These are phyloP conservation scores for Tylopilus rubrobrunneus DNA, from an alignment of 768 basidiomycete species.

Conservation along the genomic window DNA sequence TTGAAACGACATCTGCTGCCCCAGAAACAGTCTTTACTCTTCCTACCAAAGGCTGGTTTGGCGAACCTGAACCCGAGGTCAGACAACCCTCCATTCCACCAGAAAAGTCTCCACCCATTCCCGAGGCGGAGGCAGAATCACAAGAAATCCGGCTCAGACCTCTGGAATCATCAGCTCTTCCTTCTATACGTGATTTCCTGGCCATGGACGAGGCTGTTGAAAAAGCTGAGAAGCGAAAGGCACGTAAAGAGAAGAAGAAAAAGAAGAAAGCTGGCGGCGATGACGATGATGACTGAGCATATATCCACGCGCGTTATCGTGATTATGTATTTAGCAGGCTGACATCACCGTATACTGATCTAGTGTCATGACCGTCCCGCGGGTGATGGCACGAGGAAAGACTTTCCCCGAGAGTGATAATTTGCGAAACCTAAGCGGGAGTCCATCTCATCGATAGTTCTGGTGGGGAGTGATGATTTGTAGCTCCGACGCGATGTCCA, in stretches of 20 bases:
- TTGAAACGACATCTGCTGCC: constrained; percentile 7
- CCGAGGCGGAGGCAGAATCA: constrained; percentile 29
- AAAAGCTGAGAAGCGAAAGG: constrained; percentile 62
- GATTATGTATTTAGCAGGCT: constrained; percentile 2
- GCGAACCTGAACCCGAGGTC: constrained; percentile 34
- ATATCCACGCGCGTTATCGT: neutral
- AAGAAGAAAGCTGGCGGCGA: constrained; percentile 28
- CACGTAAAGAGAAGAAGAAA: constrained; percentile 67
- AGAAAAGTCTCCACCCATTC: constrained; percentile 13
- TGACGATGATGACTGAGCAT: constrained; percentile 32
- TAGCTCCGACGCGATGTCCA: neutral
- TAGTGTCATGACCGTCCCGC: constrained; percentile 2
- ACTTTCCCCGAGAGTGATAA: constrained; percentile 54
- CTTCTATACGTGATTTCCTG: constrained; percentile 80
- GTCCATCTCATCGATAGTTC: constrained; percentile 75
- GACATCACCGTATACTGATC: neutral
- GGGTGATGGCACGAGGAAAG: constrained; percentile 24
- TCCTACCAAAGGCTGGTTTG: constrained; percentile 42
- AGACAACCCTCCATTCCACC: neutral
- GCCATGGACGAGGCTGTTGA: constrained; percentile 70
- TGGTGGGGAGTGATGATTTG: constrained; percentile 24
- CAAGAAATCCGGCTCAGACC: constrained; percentile 60
- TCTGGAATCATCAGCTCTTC: constrained; percentile 73
- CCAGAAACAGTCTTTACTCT: constrained; percentile 8
- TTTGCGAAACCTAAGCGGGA: constrained; percentile 60